phyloP scores from a whole-genome alignment of 23 red algal genomes.

The Cyanidioschyzon merolae region DNA sequence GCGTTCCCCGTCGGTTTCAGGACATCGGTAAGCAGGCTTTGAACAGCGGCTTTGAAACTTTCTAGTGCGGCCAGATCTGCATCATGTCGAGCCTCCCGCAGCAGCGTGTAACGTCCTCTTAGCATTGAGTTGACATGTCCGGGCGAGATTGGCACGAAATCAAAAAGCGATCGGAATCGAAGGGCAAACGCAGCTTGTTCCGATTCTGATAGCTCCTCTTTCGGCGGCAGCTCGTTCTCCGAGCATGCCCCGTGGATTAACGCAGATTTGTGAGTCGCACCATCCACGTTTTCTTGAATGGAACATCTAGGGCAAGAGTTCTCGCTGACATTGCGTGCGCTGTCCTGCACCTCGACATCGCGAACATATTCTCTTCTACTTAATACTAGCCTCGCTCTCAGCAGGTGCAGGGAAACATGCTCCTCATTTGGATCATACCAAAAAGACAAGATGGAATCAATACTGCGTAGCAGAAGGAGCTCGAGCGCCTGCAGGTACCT shows the following conservation, averaged over 20 bases:
- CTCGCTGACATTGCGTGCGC: neutral
- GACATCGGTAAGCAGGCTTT: too few species aligned
- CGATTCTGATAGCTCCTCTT: neutral
- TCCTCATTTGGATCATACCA: neutral
- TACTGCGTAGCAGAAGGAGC: neutral
- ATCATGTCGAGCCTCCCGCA: too few species aligned
- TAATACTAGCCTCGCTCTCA: neutral
- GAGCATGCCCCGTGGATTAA: too few species aligned
- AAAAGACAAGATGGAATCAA: neutral
- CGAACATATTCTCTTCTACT: neutral
- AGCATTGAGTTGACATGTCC: neutral
- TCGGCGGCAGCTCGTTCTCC: neutral
- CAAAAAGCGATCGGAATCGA: neutral
- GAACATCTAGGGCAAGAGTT: neutral
- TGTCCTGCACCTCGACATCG: neutral
- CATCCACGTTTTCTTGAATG: neutral
- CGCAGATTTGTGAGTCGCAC: neutral
- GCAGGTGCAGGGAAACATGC: neutral
- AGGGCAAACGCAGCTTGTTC: neutral
- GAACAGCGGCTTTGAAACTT: too few species aligned
- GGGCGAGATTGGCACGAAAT: slow-evolving; percentile 8
- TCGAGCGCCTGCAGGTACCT: neutral
- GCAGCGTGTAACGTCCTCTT: too few species aligned
- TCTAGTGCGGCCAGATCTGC: too few species aligned
- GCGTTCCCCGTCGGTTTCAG: too few species aligned